These are phyloP conservation scores for Nigrospora sphaerica DNA, from an alignment of 2,329 filamentous ascomycete genomes.

Conservation along the genomic window DNA sequence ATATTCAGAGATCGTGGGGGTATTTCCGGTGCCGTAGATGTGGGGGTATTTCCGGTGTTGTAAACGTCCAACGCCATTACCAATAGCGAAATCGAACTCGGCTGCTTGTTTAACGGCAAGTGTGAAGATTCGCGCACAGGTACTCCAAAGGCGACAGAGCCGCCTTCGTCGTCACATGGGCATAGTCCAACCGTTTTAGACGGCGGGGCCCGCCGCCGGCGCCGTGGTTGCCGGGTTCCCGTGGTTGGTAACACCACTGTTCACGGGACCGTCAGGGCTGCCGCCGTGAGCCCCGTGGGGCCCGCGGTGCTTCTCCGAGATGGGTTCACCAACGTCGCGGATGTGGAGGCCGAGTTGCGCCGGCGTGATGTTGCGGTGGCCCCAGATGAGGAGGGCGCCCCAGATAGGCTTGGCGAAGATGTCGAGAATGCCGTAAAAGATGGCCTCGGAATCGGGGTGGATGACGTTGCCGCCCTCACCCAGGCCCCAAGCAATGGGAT, in stretches of 20 bases:
- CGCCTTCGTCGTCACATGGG: no score
- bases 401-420: conserved; percentile 59
- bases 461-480: conserved; percentile 60
- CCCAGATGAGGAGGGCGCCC: conserved; percentile 51
- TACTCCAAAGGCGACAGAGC: no score
- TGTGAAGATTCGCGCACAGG: no score
- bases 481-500: conserved; percentile 59
- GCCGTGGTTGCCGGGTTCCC: neutral
- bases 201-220: neutral
- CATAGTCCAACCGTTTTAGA: neutral
- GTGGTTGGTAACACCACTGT: conserved; percentile 1
- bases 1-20: neutral
- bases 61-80: no score
- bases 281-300: neutral
- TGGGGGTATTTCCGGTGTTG: no score
- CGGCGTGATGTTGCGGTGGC: conserved; percentile 56
- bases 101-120: no score
- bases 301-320: neutral
- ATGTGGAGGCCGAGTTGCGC: conserved; percentile 44
- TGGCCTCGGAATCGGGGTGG: conserved; percentile 56
- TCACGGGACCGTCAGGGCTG: conserved; percentile 6
- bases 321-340: conserved; percentile 10
- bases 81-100: no score
- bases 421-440: conserved; percentile 64
- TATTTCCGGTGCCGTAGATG: neutral